phyloP scores from a whole-genome alignment of 148 eudicot genomes.

The Fagopyrum esculentum region DNA sequence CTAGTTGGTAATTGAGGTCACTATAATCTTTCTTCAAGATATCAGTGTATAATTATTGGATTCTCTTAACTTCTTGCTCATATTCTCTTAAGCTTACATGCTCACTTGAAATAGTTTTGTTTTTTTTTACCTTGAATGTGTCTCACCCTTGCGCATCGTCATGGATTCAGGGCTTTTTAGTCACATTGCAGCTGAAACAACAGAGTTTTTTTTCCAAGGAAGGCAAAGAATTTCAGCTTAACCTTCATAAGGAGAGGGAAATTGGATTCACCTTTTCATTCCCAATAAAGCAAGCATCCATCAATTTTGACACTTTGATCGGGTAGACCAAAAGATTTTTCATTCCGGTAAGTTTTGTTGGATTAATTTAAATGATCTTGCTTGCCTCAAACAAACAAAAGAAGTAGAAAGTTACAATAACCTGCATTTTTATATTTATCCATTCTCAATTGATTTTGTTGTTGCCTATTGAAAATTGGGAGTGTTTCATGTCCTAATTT shows the following conservation, averaged over 20 bases:
- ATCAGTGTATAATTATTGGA: too few relatives aligned
- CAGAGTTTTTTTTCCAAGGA: slow-evolving; percentile 13
- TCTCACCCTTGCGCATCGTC: neutral
- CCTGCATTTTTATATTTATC: slow-evolving; percentile 5
- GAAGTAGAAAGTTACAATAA: too few relatives aligned
- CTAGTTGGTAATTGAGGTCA: too few relatives aligned
- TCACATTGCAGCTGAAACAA: slow-evolving; percentile 33
- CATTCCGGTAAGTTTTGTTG: slow-evolving; percentile 21
- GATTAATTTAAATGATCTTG: neutral
- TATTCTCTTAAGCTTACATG: neutral
- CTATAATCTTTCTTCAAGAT: too few relatives aligned
- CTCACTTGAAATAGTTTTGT: neutral
- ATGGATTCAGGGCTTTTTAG: slow-evolving; percentile 29
- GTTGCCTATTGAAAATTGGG: neutral
- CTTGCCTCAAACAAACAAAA: too few relatives aligned
- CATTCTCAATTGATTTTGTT: neutral
- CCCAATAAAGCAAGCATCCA: slow-evolving; percentile 31
- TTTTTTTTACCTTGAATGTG: neutral
- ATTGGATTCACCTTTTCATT: slow-evolving; percentile 45
- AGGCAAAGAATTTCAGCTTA: slow-evolving; percentile 16
- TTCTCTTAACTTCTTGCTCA: too few relatives aligned
- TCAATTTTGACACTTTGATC: slow-evolving; percentile 32
- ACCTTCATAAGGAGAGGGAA: slow-evolving; percentile 27
- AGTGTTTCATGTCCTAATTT: too few relatives aligned
- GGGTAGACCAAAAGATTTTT: slow-evolving; percentile 38